A percentile compares a stretch with the other conserved stretches of the same genome.
phyloP scores from a whole-genome alignment of 352 stramenopile genomes.

The Pythium rhizo-oryzae region DNA sequence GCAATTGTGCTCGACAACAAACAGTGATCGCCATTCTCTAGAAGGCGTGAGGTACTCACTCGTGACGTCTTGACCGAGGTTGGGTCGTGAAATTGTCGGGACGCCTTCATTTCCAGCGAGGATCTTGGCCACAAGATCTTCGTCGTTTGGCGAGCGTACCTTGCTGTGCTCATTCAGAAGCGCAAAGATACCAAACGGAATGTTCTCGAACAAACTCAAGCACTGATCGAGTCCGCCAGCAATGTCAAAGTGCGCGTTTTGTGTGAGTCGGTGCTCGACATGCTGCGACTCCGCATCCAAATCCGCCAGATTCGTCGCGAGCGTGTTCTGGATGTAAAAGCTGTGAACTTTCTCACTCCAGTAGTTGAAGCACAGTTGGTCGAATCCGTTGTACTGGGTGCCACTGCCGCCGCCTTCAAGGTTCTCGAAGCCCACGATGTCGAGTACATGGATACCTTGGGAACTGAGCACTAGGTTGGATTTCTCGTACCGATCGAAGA shows the following conservation, averaged over 20 bases:
- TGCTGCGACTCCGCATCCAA: conserved; percentile 66
- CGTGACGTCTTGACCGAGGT: conserved; percentile 53
- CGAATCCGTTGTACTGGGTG: conserved; percentile 64
- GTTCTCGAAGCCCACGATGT: conserved; percentile 79
- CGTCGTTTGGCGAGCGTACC: conserved; percentile 64
- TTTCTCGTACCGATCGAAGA: conserved; percentile 85
- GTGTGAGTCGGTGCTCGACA: conserved; percentile 59
- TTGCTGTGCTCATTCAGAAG: conserved; percentile 73
- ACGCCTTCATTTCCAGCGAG: conserved; percentile 71
- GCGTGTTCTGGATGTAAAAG: conserved; percentile 80
- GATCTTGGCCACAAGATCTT: conserved; percentile 81
- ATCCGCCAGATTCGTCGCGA: conserved; percentile 62
- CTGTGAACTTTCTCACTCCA: conserved; percentile 85
- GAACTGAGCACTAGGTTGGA: conserved; percentile 83
- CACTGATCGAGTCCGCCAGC: conserved; percentile 64
- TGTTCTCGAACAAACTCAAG: conserved; percentile 69
- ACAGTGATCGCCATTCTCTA: conserved; percentile 78
- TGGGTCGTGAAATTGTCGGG: conserved; percentile 51
- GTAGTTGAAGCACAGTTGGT: conserved; percentile 85
- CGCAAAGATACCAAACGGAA: conserved; percentile 75
- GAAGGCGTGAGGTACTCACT: conserved; percentile 71
- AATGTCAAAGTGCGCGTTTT: conserved; percentile 57
- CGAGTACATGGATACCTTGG: conserved; percentile 80
- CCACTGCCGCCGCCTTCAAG: conserved; percentile 34
- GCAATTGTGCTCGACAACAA: conserved; percentile 72